Conservation (phyloP, 768 basidiomycete species). For the Fibroporia radiculosa region DNA sequence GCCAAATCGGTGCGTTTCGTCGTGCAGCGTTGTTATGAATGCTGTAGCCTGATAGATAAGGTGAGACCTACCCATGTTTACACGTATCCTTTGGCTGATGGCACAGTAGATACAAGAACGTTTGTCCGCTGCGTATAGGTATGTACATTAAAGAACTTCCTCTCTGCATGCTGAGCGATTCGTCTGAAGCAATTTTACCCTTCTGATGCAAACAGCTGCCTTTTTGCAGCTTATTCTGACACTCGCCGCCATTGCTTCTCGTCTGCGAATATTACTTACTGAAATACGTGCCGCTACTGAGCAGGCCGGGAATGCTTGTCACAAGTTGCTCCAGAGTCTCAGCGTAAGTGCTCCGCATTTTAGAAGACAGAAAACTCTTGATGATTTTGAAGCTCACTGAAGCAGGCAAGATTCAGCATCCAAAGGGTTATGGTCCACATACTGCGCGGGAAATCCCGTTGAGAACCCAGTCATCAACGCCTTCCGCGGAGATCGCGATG, state of each 20-base stretch:
- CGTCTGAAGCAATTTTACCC: slow-evolving; percentile 45
- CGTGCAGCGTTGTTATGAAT: slow-evolving; percentile 28
- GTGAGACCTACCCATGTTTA: slow-evolving; percentile 21
- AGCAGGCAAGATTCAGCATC: background rate
- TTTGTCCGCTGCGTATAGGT: slow-evolving; percentile 50
- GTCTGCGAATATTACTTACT: slow-evolving; percentile 38
- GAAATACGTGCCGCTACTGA: slow-evolving; percentile 37
- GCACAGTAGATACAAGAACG: slow-evolving; percentile 35
- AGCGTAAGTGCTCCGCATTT: slow-evolving; percentile 21
- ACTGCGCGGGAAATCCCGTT: no score
- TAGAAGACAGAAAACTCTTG: background rate
- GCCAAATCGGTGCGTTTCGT: slow-evolving; percentile 25
- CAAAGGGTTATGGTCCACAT: background rate
- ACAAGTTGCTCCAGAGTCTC: slow-evolving; percentile 22
- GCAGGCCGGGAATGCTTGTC: slow-evolving; percentile 20
- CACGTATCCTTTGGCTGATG: background rate
- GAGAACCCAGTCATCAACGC: no score
- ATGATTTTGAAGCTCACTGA: background rate
- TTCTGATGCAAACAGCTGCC: slow-evolving; percentile 64
- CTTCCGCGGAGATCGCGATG: background rate
- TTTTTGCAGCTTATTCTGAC: slow-evolving; percentile 64
- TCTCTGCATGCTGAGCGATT: background rate
- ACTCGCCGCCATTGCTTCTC: slow-evolving; percentile 53
- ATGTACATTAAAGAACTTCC: slow-evolving; percentile 8
- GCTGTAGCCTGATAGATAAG: slow-evolving; percentile 36